phyloP scores from a whole-genome alignment of 805 yeast genomes.

The Lachancea quebecensis region DNA sequence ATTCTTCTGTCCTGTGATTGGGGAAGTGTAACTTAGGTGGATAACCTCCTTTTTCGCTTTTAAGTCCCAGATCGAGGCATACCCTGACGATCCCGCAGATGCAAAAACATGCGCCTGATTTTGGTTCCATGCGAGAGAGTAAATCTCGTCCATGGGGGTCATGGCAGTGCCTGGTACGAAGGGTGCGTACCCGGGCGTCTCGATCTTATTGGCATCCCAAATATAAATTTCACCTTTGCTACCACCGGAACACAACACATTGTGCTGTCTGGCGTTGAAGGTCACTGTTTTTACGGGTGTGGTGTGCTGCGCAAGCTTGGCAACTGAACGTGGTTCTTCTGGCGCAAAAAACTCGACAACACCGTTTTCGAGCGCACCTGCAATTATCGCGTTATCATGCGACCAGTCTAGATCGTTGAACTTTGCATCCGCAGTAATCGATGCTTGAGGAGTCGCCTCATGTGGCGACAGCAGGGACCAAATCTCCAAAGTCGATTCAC shows the following conservation, averaged over 20 bases:
- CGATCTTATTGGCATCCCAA: slow-evolving; percentile 77
- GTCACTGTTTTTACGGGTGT: slow-evolving; percentile 66
- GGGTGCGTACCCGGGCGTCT: slow-evolving; percentile 30
- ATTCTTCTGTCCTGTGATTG: slow-evolving; percentile 45
- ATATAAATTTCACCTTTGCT: slow-evolving; percentile 80
- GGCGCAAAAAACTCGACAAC: slow-evolving; percentile 64
- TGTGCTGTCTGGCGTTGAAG: slow-evolving; percentile 68
- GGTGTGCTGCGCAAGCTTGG: slow-evolving; percentile 51
- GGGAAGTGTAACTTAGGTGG: slow-evolving; percentile 66
- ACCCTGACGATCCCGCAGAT: slow-evolving; percentile 77
- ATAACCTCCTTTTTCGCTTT: slow-evolving; percentile 82
- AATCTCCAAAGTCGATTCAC: slow-evolving; percentile 69
- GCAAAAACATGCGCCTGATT: slow-evolving; percentile 81
- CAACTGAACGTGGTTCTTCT: slow-evolving; percentile 41
- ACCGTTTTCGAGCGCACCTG: slow-evolving; percentile 87
- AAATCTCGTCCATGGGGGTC: slow-evolving; percentile 74
- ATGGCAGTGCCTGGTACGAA: slow-evolving; percentile 69
- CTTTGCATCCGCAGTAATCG: slow-evolving; percentile 46
- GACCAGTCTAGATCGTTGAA: slow-evolving; percentile 88
- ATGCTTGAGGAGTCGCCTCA: slow-evolving; percentile 35
- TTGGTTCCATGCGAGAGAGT: slow-evolving; percentile 84
- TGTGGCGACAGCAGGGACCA: slow-evolving; percentile 56
- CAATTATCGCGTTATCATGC: slow-evolving; percentile 54
- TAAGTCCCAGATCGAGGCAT: slow-evolving; percentile 90
- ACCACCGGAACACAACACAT: slow-evolving; percentile 80